Evolutionary conservation across 1,139 yeast genomes (phyloP).

Genomic region (Suhomyces panamericanus): DNA sequence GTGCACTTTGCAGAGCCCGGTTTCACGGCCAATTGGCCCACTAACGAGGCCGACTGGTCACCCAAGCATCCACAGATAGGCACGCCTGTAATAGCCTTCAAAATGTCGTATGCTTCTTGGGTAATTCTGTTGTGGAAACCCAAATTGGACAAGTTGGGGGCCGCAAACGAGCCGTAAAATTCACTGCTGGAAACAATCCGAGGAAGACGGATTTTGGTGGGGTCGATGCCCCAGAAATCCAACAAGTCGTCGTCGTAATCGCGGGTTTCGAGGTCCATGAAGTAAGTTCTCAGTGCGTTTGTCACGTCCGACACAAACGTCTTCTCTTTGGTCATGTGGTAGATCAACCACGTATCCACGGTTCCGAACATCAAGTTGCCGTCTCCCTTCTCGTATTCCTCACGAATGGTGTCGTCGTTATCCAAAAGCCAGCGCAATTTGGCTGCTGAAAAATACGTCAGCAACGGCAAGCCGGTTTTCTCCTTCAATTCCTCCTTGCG

Average conservation of each 20-base stretch:
- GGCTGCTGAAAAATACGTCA: constrained; percentile 90
- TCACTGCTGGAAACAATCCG: constrained; percentile 80
- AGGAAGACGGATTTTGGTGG: constrained; percentile 68
- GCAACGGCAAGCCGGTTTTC: constrained; percentile 81
- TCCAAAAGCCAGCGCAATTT: constrained; percentile 89
- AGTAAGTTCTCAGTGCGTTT: constrained; percentile 88
- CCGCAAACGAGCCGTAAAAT: constrained; percentile 67
- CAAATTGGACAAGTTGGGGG: constrained; percentile 55
- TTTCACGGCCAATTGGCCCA: constrained; percentile 85
- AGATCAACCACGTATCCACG: constrained; percentile 91
- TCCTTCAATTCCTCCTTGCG: constrained; percentile 57
- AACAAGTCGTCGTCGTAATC: constrained; percentile 77
- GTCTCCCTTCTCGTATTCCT: constrained; percentile 73
- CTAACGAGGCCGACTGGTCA: constrained; percentile 91
- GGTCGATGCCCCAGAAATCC: constrained; percentile 78
- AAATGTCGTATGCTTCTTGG: constrained; percentile 51
- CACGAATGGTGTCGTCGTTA: constrained; percentile 67
- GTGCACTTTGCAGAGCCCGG: constrained; percentile 92
- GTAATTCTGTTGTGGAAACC: constrained; percentile 56
- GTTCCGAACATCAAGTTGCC: constrained; percentile 86
- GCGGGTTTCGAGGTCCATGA: constrained; percentile 77
- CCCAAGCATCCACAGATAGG: constrained; percentile 93
- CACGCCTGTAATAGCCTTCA: constrained; percentile 51
- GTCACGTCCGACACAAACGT: constrained; percentile 83
- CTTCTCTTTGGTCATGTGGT: constrained; percentile 74